Conservation (phyloP, 257 asterid species). For the Leonotis leonurus region DNA sequence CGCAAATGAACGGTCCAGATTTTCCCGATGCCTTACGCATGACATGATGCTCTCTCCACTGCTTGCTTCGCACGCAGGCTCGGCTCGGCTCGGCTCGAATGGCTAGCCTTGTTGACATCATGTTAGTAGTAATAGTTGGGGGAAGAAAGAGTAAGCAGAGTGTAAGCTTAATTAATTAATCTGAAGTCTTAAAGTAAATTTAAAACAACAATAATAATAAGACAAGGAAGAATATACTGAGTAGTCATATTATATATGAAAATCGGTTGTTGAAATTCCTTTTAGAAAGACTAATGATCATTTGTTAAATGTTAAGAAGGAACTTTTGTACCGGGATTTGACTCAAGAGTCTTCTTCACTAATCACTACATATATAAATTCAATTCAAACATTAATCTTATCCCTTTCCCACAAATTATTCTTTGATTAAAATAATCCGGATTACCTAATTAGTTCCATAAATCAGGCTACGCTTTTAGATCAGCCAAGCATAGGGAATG, state of each 20-base stretch:
- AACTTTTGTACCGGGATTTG: slow-evolving; percentile 17
- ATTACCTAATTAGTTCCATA: slow-evolving; percentile 12
- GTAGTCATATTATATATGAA: background rate
- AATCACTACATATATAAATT: slow-evolving; percentile 4
- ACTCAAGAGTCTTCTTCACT: slow-evolving; percentile 23
- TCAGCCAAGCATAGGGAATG: slow-evolving; percentile 27
- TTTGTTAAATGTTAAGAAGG: slow-evolving; percentile 16
- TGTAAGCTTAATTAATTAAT: too few relatives aligned
- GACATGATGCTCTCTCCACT: slow-evolving; percentile 38
- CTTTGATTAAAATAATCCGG: background rate
- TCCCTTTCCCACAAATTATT: slow-evolving; percentile 2
- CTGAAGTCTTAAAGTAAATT: too few relatives aligned
- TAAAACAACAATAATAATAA: background rate
- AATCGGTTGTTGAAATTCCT: background rate
- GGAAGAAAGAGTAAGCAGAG: too few relatives aligned
- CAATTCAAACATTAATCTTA: slow-evolving; percentile 8
- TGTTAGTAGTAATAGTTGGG: too few relatives aligned
- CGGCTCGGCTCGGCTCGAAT: slow-evolving; percentile 17
- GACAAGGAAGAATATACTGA: background rate
- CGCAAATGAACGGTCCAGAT: slow-evolving; percentile 41
- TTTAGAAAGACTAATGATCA: background rate
- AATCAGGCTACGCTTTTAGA: slow-evolving; percentile 12
- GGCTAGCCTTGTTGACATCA: background rate
- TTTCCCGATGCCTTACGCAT: slow-evolving; percentile 8
- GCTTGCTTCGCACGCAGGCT: slow-evolving; percentile 50